Conservation (phyloP, 768 basidiomycete genomes). For the Lyophyllum shimeji region DNA sequence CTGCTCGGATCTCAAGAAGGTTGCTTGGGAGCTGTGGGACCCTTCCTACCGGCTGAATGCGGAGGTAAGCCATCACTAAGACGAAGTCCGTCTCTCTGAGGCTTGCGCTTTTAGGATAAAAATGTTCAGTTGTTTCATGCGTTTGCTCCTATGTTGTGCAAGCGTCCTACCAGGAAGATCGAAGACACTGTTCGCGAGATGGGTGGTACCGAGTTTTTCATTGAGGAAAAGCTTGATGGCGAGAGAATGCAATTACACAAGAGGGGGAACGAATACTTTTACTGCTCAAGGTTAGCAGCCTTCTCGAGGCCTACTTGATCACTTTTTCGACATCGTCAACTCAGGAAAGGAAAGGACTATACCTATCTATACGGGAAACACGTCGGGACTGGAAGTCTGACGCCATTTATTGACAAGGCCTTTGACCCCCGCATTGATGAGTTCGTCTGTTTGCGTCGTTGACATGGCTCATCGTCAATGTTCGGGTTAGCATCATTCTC, state of each 20-base stretch:
- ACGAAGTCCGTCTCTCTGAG: background rate
- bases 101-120: slow-evolving; percentile 61
- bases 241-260: slow-evolving; percentile 97
- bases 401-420: slow-evolving; percentile 77
- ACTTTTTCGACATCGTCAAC: background rate
- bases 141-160: slow-evolving; percentile 96
- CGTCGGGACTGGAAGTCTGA: slow-evolving; percentile 80
- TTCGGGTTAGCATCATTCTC: slow-evolving; percentile 69
- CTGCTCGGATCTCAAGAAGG: slow-evolving; percentile 93
- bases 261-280: slow-evolving; percentile 86
- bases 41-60: slow-evolving; percentile 63
- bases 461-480: background rate
- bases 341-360: slow-evolving; percentile 87
- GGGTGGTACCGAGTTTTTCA: slow-evolving; percentile 74
- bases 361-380: slow-evolving; percentile 90
- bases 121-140: slow-evolving; percentile 77
- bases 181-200: slow-evolving; percentile 86
- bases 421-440: slow-evolving; percentile 79
- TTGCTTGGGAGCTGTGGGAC: slow-evolving; percentile 87
- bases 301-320: background rate
- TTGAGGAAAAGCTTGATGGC: slow-evolving; percentile 98
- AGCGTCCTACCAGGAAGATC: slow-evolving; percentile 77
- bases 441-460: slow-evolving; percentile 44
- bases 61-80: slow-evolving; percentile 37
- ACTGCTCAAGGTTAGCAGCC: slow-evolving; percentile 75